Conservation (phyloP, 768 basidiomycete species). For the Dictyophora rubrovolvata region DNA sequence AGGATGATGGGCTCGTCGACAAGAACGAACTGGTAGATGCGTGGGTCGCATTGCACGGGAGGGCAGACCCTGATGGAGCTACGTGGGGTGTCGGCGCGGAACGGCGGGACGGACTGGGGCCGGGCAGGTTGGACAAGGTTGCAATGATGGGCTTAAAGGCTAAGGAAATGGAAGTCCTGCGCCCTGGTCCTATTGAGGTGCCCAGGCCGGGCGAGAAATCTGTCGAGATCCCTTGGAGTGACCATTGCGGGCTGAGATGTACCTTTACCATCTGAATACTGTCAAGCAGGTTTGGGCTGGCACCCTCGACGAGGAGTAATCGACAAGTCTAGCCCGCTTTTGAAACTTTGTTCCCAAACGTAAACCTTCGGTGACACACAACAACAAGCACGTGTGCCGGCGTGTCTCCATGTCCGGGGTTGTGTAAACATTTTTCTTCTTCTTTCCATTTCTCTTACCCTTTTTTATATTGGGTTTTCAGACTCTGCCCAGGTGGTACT, state of each 20-base stretch:
- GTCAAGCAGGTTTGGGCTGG: not conserved
- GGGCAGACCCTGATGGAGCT: constrained; percentile 21
- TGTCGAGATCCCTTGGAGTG: constrained; percentile 24
- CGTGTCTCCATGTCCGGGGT: no score
- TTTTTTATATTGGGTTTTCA: no score
- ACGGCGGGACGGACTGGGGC: constrained; percentile 19
- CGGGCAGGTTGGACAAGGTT: constrained; percentile 31
- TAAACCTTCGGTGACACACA: no score
- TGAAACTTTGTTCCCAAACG: no score
- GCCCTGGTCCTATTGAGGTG: constrained; percentile 26
- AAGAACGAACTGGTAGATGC: constrained; percentile 31
- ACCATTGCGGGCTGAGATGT: constrained; percentile 28
- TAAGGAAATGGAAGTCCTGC: constrained; percentile 26
- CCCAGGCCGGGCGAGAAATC: constrained; percentile 18
- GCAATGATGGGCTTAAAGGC: constrained; percentile 26
- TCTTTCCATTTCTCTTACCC: no score
- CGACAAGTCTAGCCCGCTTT: no score
- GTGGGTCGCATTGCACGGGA: constrained; percentile 29
- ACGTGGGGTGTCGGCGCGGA: constrained; percentile 28
- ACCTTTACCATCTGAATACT: constrained; percentile 16
- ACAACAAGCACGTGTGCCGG: no score
- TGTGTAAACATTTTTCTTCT: no score
- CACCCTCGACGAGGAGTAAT: no score
- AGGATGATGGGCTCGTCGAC: constrained; percentile 27
- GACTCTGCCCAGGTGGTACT: no score